phyloP scores from a whole-genome alignment of 768 basidiomycete species.

The Tylopilus intermedius region DNA sequence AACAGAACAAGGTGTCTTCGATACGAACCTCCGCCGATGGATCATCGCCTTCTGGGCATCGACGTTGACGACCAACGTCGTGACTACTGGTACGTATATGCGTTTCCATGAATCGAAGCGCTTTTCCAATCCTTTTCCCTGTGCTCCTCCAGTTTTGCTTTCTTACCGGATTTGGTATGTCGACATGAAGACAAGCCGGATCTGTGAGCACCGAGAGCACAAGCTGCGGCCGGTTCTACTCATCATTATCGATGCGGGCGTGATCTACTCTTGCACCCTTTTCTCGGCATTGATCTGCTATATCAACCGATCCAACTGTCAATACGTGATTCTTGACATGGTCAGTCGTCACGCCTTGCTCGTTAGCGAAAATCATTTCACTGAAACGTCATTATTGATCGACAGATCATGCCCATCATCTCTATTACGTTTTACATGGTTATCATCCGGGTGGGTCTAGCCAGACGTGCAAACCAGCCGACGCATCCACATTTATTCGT shows the following conservation, averaged over 20 bases:
- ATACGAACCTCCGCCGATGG: conserved; percentile 26
- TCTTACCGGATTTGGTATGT: conserved; percentile 30
- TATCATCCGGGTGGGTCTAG: conserved; percentile 34
- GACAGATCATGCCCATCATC: conserved; percentile 36
- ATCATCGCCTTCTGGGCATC: conserved; percentile 31
- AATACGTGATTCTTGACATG: conserved; percentile 35
- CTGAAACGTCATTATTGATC: background rate
- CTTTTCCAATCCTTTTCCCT: background rate
- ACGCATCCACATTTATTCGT: background rate
- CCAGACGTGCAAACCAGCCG: background rate
- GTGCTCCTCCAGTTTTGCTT: conserved; percentile 18
- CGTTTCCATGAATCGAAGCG: background rate
- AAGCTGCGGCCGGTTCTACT: conserved; percentile 18
- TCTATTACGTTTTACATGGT: conserved; percentile 42
- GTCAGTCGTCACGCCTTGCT: conserved; percentile 16
- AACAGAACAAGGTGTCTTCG: conserved; percentile 23
- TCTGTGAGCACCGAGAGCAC: conserved; percentile 9
- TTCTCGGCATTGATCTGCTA: conserved; percentile 30
- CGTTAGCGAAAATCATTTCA: background rate
- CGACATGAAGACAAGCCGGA: conserved; percentile 17
- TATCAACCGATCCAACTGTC: conserved; percentile 23
- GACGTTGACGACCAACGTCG: conserved; percentile 31
- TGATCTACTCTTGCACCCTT: conserved; percentile 35
- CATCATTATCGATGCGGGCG: conserved; percentile 35
- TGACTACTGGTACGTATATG: conserved; percentile 26